Percentiles rank a stretch among this genome's conserved stretches.
phyloP scores from a whole-genome alignment of 768 basidiomycete species.

The Candolleomyces aberdarensis region DNA sequence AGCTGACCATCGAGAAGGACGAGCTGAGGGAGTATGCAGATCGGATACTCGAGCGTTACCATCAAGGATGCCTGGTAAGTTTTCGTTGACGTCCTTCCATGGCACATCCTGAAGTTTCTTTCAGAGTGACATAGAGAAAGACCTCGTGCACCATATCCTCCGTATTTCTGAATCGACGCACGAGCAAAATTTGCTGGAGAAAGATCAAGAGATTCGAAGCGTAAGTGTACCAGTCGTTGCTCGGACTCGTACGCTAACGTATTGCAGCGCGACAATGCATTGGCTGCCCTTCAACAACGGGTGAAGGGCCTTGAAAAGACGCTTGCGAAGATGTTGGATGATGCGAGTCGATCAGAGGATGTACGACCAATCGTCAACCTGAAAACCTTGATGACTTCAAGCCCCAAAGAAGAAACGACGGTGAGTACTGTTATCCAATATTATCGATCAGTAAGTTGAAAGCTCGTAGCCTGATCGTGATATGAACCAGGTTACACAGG shows the following conservation, averaged over 20 bases:
- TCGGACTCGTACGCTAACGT: conserved; percentile 5
- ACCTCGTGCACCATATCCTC: conserved; percentile 44
- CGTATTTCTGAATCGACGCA: conserved; percentile 42
- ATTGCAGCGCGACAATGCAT: conserved; percentile 45
- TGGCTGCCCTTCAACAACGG: conserved; percentile 40
- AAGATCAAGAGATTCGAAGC: conserved; percentile 54
- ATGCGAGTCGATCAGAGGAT: conserved; percentile 19
- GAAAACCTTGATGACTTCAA: conserved; percentile 36
- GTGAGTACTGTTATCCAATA: not conserved
- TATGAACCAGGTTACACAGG: too few relatives aligned
- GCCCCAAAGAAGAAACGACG: conserved; percentile 18
- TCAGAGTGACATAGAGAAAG: conserved; percentile 49
- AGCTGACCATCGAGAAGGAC: conserved; percentile 20
- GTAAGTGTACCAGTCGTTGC: conserved; percentile 27
- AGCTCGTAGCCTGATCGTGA: too few relatives aligned
- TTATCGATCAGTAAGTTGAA: not conserved
- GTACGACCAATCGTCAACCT: conserved; percentile 38
- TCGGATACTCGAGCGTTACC: conserved; percentile 38
- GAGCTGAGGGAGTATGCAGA: conserved; percentile 21
- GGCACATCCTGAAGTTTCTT: not conserved
- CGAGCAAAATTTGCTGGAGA: conserved; percentile 51
- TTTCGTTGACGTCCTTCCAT: not conserved
- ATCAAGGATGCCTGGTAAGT: conserved; percentile 45
- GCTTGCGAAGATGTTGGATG: conserved; percentile 43
- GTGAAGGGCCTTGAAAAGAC: conserved; percentile 44